A percentile compares a stretch with the other conserved stretches of the same genome.
phyloP scores from a whole-genome alignment of 331 rosid species.

The Acacia concinna region DNA sequence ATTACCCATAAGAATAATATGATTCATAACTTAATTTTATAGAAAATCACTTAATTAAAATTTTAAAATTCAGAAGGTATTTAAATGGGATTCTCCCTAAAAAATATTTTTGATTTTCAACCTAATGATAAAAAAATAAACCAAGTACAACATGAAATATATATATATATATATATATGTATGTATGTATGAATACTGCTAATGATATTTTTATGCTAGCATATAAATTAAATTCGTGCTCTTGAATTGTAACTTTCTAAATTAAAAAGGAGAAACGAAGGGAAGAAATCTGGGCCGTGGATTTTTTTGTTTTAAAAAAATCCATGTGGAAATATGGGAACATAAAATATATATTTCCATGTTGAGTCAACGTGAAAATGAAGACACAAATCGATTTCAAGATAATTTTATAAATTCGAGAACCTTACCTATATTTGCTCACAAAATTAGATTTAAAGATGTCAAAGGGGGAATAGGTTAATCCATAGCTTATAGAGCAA shows the following conservation, averaged over 20 bases:
- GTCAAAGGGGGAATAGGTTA: constrained; percentile 6
- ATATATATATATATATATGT: too few relatives aligned
- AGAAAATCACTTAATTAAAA: too few relatives aligned
- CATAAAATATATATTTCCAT: too few relatives aligned
- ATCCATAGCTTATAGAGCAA: too few relatives aligned
- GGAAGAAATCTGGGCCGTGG: neutral
- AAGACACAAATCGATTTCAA: neutral
- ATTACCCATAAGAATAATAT: too few relatives aligned
- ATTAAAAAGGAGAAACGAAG: too few relatives aligned
- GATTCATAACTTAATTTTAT: too few relatives aligned
- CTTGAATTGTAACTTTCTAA: neutral
- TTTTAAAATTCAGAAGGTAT: too few relatives aligned
- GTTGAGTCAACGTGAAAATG: too few relatives aligned
- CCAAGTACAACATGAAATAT: neutral
- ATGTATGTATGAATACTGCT: neutral
- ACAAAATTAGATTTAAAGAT: neutral
- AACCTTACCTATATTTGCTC: neutral
- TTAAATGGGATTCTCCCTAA: too few relatives aligned
- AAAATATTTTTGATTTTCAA: neutral
- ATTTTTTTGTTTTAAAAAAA: too few relatives aligned
- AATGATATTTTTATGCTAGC: neutral
- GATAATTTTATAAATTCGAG: too few relatives aligned
- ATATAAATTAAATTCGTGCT: neutral
- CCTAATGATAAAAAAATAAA: neutral
- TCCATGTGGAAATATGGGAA: neutral